These are phyloP conservation scores for Staphylotrichum tortipilum DNA, from an alignment of 495 filamentous ascomycete genomes.

Conservation along the genomic window DNA sequence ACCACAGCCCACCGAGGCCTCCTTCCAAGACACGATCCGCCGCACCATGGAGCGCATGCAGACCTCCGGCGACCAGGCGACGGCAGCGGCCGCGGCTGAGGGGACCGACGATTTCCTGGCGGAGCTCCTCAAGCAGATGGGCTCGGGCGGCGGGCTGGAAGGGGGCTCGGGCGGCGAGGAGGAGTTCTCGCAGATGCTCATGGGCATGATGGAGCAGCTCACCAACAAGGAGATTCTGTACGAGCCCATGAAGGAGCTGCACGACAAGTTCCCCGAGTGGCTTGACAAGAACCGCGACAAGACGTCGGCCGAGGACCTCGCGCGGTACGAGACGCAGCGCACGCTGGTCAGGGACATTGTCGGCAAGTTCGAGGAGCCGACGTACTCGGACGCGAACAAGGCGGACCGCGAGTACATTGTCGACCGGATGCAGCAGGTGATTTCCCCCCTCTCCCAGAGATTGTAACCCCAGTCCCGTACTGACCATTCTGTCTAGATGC, in stretches of 20 bases:
- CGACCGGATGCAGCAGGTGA: conserved; percentile 92
- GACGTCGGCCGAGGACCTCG: conserved; percentile 58
- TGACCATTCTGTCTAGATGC: conserved; percentile 64
- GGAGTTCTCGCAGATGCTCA: conserved; percentile 83
- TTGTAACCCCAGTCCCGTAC: conserved; percentile 14
- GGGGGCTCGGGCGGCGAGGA: conserved; percentile 68
- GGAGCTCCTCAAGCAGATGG: conserved; percentile 78
- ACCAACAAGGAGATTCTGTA: conserved; percentile 98
- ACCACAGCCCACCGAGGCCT: too few relatives aligned
- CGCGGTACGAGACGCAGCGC: conserved; percentile 74
- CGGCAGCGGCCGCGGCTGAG: conserved; percentile 63
- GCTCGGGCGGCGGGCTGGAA: conserved; percentile 44
- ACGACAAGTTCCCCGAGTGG: conserved; percentile 86
- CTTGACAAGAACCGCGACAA: conserved; percentile 64
- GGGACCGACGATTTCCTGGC: conserved; percentile 70
- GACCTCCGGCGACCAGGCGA: conserved; percentile 69
- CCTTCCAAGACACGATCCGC: conserved; percentile 84
- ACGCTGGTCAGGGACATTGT: conserved; percentile 80
- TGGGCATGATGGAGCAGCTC: conserved; percentile 97
- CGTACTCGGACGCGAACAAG: conserved; percentile 71
- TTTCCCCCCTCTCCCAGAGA: conserved; percentile 17
- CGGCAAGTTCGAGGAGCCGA: conserved; percentile 68
- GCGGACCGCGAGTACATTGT: conserved; percentile 87
- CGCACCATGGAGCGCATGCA: conserved; percentile 94
- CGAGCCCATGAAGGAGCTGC: conserved; percentile 94